Evolutionary conservation across 2,329 filamentous ascomycete species (phyloP).

Genomic region (Aspergillus fumigatus): DNA sequence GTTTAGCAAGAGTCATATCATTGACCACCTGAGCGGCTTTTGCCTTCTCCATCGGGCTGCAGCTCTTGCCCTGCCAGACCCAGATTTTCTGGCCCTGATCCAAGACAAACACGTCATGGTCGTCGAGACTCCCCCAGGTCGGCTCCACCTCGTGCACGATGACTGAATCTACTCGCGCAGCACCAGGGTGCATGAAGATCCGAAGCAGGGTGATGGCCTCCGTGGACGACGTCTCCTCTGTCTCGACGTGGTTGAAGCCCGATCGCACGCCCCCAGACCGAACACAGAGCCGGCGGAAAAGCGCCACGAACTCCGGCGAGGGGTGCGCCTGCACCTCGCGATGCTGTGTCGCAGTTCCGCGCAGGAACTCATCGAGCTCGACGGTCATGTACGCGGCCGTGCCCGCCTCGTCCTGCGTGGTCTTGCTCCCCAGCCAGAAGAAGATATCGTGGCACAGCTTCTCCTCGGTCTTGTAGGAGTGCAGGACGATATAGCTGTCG

Average conservation of each 20-base stretch:
- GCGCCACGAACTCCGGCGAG: conserved; percentile 55
- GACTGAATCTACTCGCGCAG: conserved; percentile 45
- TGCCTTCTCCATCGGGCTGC: conserved; percentile 65
- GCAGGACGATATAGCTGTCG: conserved; percentile 63
- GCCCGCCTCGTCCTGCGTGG: conserved; percentile 64
- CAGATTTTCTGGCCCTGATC: conserved; percentile 62
- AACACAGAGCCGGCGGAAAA: conserved; percentile 60
- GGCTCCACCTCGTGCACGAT: conserved; percentile 63
- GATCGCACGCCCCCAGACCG: conserved; percentile 57
- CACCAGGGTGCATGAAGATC: conserved; percentile 57
- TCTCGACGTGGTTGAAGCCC: conserved; percentile 61
- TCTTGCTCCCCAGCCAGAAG: conserved; percentile 65
- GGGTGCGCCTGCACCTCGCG: conserved; percentile 58
- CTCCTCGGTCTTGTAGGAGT: conserved; percentile 52
- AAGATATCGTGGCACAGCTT: conserved; percentile 61
- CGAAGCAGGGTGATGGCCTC: conserved; percentile 55
- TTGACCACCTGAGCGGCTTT: conserved; percentile 65
- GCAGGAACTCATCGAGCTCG: conserved; percentile 63
- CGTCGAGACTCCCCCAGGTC: conserved; percentile 58
- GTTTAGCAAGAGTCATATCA: conserved; percentile 52
- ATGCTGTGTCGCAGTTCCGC: conserved; percentile 59
- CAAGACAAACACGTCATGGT: conserved; percentile 62
- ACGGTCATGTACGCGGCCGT: conserved; percentile 67
- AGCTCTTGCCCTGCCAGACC: conserved; percentile 64
- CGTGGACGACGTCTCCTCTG: conserved; percentile 32